Conservation (phyloP, 805 yeast species). For the Millerozyma miso region DNA sequence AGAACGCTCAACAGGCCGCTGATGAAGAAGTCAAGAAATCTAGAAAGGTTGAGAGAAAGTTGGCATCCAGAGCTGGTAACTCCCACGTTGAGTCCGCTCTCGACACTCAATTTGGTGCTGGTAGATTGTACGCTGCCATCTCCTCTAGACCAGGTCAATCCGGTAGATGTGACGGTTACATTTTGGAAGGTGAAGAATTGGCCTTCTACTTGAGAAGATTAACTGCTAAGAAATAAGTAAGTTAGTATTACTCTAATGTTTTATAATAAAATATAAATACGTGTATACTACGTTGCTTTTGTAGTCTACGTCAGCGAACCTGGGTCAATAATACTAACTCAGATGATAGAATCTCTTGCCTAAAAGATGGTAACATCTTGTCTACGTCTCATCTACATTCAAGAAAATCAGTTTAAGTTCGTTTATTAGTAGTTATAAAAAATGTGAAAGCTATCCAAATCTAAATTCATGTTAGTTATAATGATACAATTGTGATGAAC, state of each 20-base stretch:
- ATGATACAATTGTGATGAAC: background rate
- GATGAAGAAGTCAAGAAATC: slow-evolving; percentile 67
- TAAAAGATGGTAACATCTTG: too few relatives aligned
- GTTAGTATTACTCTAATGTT: slow-evolving; percentile 4
- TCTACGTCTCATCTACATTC: too few relatives aligned
- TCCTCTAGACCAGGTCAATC: slow-evolving; percentile 99
- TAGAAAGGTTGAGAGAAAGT: slow-evolving; percentile 81
- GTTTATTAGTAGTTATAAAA: too few relatives aligned
- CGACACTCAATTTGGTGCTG: slow-evolving; percentile 95
- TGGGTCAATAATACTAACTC: too few relatives aligned
- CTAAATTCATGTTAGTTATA: slow-evolving; percentile 4
- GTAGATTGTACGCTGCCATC: slow-evolving; percentile 97
- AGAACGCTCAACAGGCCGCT: slow-evolving; percentile 33
- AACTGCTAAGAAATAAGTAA: slow-evolving; percentile 91
- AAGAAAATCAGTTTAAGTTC: too few relatives aligned
- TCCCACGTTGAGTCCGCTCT: slow-evolving; percentile 88
- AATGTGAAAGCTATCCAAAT: slow-evolving; percentile 4
- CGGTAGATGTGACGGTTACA: slow-evolving; percentile 99
- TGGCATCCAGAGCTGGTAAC: slow-evolving; percentile 84
- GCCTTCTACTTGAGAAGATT: slow-evolving; percentile 99
- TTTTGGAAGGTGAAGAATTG: slow-evolving; percentile 99
- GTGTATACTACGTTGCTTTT: slow-evolving; percentile 6
- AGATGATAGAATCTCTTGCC: too few relatives aligned
- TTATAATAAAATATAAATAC: slow-evolving; percentile 9
- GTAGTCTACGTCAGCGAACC: too few relatives aligned